These are phyloP conservation scores for Fusarium zealandicum DNA, from an alignment of 2,329 filamentous ascomycete genomes.

Conservation along the genomic window DNA sequence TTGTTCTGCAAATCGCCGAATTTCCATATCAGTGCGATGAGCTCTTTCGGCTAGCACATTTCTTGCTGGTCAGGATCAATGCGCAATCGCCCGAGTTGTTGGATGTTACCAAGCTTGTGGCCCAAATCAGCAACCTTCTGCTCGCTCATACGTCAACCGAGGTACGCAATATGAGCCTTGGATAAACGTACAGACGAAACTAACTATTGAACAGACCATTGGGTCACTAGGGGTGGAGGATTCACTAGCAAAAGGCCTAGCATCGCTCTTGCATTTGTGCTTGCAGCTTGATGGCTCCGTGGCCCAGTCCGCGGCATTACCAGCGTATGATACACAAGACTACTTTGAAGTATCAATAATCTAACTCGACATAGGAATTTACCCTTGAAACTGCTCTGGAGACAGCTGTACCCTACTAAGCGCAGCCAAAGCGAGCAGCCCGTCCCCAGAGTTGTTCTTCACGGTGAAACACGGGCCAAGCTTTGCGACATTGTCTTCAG, in stretches of 20 bases:
- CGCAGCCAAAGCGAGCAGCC: constrained; percentile 41
- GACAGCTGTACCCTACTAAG: constrained; percentile 70
- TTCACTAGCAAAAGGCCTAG: constrained; percentile 42
- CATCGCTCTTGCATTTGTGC: constrained; percentile 43
- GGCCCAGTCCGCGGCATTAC: constrained; percentile 33
- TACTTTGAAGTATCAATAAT: background rate
- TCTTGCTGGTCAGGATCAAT: constrained; percentile 50
- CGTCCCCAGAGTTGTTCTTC: constrained; percentile 56
- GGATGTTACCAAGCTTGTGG: constrained; percentile 42
- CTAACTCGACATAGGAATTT: constrained; percentile 37
- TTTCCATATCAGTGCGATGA: constrained; percentile 53
- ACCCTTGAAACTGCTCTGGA: constrained; percentile 61
- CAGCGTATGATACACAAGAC: constrained; percentile 35
- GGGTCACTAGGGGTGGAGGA: constrained; percentile 41
- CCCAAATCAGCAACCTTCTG: constrained; percentile 45
- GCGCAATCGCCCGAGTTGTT: constrained; percentile 40
- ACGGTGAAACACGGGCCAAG: constrained; percentile 61
- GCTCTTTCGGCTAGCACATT: constrained; percentile 52
- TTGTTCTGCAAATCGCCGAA: constrained; percentile 45
- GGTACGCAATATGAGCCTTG: constrained; percentile 36
- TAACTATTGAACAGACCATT: constrained; percentile 36
- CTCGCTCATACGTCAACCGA: constrained; percentile 52
- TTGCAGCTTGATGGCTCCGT: constrained; percentile 42
- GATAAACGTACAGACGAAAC: background rate
- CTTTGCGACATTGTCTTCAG: constrained; percentile 67